phyloP scores from a whole-genome alignment of 2,329 filamentous ascomycete species.

The Scleromitrula shiraiana region DNA sequence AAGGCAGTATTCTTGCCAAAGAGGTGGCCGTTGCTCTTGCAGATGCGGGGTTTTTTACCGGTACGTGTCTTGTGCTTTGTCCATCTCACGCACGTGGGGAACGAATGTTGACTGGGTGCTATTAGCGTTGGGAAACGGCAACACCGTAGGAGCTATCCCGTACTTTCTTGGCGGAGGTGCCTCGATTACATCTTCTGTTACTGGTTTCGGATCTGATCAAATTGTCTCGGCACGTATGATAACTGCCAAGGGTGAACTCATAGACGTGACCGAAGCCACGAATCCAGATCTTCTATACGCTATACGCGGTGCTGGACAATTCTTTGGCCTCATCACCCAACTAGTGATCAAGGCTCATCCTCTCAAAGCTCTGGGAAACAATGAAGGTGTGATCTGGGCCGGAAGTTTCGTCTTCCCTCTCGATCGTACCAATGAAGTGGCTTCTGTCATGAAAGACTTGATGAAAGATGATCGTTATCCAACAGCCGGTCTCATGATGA shows the following conservation, averaged over 20 bases:
- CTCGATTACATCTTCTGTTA: conserved; percentile 5
- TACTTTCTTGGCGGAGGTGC: conserved; percentile 16
- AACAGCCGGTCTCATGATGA: conserved; percentile 9
- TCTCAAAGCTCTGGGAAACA: conserved; percentile 10
- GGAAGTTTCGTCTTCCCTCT: conserved; percentile 27
- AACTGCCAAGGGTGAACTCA: conserved; percentile 21
- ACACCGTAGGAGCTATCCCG: conserved; percentile 26
- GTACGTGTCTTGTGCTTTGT: not conserved
- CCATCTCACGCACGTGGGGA: not conserved
- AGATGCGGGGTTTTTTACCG: not conserved
- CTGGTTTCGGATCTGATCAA: conserved; percentile 23
- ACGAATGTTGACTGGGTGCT: not conserved
- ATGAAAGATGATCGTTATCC: conserved; percentile 1
- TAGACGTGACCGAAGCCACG: conserved; percentile 17
- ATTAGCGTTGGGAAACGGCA: conserved; percentile 25
- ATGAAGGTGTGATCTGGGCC: conserved; percentile 21
- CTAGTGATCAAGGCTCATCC: conserved; percentile 23
- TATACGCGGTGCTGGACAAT: conserved; percentile 27
- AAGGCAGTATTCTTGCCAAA: not conserved
- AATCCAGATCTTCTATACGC: conserved; percentile 22
- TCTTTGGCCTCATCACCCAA: conserved; percentile 28
- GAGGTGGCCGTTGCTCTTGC: not conserved
- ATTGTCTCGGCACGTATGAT: conserved; percentile 25
- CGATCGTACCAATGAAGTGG: conserved; percentile 23
- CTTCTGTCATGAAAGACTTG: conserved; percentile 16